phyloP scores from a whole-genome alignment of 1,284 basidiomycete genomes.

The Sanghuangporus sanghuang region DNA sequence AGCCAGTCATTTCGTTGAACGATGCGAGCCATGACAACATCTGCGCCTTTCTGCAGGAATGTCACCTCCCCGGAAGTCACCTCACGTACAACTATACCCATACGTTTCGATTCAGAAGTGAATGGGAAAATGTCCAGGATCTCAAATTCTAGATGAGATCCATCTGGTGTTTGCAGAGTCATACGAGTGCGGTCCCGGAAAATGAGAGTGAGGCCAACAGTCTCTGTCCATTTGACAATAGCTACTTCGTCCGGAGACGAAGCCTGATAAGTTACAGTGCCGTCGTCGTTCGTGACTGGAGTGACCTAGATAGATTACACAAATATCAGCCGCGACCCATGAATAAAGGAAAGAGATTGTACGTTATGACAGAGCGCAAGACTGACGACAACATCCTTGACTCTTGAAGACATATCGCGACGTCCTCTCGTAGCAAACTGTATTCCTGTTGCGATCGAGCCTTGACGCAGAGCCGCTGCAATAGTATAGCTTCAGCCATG shows the following conservation, averaged over 20 bases:
- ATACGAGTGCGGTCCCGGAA: constrained; percentile 88
- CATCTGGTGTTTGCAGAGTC: constrained; percentile 67
- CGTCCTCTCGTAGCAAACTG: constrained; percentile 80
- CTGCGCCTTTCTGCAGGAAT: constrained; percentile 96
- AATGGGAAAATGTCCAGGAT: constrained; percentile 96
- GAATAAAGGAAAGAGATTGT: neutral
- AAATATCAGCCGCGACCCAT: neutral
- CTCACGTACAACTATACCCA: constrained; percentile 96
- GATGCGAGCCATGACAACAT: constrained; percentile 93
- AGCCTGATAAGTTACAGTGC: constrained; percentile 93
- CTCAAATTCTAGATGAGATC: constrained; percentile 66
- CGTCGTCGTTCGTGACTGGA: constrained; percentile 92
- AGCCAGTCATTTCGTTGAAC: constrained; percentile 98
- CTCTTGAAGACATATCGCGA: constrained; percentile 90
- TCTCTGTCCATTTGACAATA: constrained; percentile 97
- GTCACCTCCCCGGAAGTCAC: constrained; percentile 68
- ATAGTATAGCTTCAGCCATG: constrained; percentile 5
- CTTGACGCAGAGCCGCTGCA: constrained; percentile 39
- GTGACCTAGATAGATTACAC: constrained; percentile 69
- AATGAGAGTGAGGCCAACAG: constrained; percentile 84
- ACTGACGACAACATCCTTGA: constrained; percentile 92
- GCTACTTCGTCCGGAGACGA: constrained; percentile 99
- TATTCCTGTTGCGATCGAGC: constrained; percentile 63
- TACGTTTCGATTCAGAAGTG: constrained; percentile 97
- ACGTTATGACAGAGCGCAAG: constrained; percentile 97